Percentiles rank a stretch among this genome's conserved stretches.
These are phyloP conservation scores for Thielaviopsis populi DNA, from an alignment of 2,329 filamentous ascomycete species.

Conservation along the genomic window DNA sequence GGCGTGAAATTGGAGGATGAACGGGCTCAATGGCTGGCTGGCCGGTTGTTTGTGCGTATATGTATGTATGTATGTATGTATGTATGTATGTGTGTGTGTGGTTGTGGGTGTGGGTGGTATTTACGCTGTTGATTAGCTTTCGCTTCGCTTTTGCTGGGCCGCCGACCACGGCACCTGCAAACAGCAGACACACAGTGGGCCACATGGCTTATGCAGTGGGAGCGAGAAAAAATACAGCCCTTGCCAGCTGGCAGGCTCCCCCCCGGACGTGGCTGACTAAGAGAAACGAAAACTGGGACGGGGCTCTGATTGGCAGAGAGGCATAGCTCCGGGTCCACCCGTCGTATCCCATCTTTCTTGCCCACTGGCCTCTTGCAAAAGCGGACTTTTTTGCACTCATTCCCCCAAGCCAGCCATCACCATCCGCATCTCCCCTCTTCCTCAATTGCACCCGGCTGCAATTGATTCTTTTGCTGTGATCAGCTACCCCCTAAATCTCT, in stretches of 20 bases:
- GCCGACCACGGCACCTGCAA: constrained; percentile 9
- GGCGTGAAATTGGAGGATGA: neutral
- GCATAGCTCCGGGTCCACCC: constrained; percentile 17
- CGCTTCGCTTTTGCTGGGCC: neutral
- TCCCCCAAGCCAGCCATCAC: constrained; percentile 17
- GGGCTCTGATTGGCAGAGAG: constrained; percentile 14
- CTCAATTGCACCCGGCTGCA: constrained; percentile 46
- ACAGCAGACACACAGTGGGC: constrained; percentile 8
- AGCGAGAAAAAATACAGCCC: constrained; percentile 14
- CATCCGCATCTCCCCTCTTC: constrained; percentile 25
- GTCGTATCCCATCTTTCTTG: constrained; percentile 17
- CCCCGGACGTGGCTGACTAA: constrained; percentile 11
- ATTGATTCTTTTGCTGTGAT: constrained; percentile 39
- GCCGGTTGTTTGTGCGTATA: neutral
- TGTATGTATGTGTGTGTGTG: neutral
- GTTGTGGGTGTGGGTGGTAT: too few species aligned
- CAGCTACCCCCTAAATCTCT: constrained; percentile 19
- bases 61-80: neutral
- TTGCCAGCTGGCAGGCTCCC: constrained; percentile 1
- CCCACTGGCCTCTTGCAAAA: constrained; percentile 17
- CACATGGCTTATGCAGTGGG: neutral
- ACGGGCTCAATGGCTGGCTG: neutral
- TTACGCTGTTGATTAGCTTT: neutral
- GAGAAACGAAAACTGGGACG: constrained; percentile 14
- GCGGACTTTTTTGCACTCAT: constrained; percentile 19